Percentiles rank a stretch among this genome's conserved stretches.
Conservation (phyloP, 73 alveolate genomes). For the Paramecium sexaurelia region DNA sequence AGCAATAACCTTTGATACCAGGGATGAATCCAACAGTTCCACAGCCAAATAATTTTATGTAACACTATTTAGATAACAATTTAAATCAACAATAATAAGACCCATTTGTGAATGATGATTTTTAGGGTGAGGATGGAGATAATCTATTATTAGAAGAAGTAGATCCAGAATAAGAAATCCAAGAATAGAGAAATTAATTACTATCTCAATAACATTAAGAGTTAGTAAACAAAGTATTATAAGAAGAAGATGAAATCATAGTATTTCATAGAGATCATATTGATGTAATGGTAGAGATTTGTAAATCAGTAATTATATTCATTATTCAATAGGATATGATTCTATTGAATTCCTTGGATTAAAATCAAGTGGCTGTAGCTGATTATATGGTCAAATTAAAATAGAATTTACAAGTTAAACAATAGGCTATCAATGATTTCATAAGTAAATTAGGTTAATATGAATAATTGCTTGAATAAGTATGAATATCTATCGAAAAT, state of each 20-base stretch:
- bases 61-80: neutral
- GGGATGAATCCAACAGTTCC: neutral
- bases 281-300: slow-evolving; percentile 21
- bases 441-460: neutral
- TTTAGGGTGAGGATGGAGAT: slow-evolving; percentile 10
- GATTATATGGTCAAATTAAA: slow-evolving; percentile 17
- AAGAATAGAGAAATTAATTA: neutral
- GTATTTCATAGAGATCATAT: slow-evolving; percentile 36
- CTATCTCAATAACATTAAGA: neutral
- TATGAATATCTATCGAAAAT: neutral
- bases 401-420: neutral
- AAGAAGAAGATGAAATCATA: slow-evolving; percentile 40
- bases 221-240: neutral
- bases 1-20: neutral
- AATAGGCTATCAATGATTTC: neutral
- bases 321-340: slow-evolving; percentile 15
- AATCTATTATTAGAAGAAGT: slow-evolving; percentile 6
- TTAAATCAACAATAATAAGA: neutral
- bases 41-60: neutral
- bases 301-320: neutral
- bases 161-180: slow-evolving; percentile 32
- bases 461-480: neutral
- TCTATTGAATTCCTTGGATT: neutral
- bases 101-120: slow-evolving; percentile 8
- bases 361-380: neutral